A percentile compares a stretch with the other conserved stretches of the same genome.
These are phyloP conservation scores for Penicillium rolfsii DNA, from an alignment of 2,329 filamentous ascomycete genomes.

Conservation along the genomic window DNA sequence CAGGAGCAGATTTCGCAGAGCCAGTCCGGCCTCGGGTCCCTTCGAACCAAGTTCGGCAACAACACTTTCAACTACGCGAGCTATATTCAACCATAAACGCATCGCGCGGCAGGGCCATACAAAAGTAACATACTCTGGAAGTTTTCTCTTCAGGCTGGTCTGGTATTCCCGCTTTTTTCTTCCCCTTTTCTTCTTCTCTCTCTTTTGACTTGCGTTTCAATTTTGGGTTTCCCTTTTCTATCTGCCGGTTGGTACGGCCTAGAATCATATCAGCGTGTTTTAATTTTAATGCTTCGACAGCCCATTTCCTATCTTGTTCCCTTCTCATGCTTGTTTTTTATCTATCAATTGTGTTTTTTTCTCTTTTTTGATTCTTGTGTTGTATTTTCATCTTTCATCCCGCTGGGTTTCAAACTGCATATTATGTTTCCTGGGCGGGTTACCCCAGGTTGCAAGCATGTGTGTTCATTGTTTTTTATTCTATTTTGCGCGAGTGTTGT, in stretches of 20 bases:
- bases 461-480: background rate
- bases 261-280: conserved; percentile 23
- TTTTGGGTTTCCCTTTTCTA: background rate
- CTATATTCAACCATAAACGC: conserved; percentile 34
- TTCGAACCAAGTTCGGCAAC: conserved; percentile 34
- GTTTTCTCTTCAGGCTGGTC: conserved; percentile 10
- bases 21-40: conserved; percentile 29
- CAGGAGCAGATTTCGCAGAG: conserved; percentile 31
- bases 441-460: conserved; percentile 7
- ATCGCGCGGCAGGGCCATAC: conserved; percentile 15
- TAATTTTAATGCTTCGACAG: conserved; percentile 30
- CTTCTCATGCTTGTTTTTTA: conserved; percentile 9
- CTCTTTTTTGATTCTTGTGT: background rate
- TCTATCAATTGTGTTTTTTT: background rate
- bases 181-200: conserved; percentile 2
- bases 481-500: background rate
- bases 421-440: background rate
- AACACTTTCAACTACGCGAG: conserved; percentile 37
- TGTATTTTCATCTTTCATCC: background rate
- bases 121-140: conserved; percentile 8
- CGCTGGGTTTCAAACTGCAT: background rate
- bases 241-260: background rate
- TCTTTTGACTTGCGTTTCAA: conserved; percentile 4
- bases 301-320: conserved; percentile 9
- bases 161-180: conserved; percentile 16